phyloP scores from a whole-genome alignment of 495 filamentous ascomycete species.

The Bathelium albidoporum region DNA sequence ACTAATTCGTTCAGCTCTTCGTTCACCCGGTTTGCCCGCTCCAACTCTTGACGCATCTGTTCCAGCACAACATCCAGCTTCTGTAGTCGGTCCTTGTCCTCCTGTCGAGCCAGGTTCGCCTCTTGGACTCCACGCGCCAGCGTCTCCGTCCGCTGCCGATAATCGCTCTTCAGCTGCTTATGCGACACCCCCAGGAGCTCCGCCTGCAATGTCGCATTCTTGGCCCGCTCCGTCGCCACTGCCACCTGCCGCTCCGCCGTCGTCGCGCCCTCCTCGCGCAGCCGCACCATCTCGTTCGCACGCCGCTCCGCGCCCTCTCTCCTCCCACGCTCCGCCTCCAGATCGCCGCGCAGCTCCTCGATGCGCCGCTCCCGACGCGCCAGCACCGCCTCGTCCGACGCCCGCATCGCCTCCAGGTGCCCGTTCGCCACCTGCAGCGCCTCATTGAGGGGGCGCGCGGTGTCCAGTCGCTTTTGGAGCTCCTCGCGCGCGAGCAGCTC shows the following conservation, averaged over 20 bases:
- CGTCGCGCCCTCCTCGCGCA: conserved; percentile 14
- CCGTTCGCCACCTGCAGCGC: conserved; percentile 65
- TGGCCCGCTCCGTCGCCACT: conserved; percentile 15
- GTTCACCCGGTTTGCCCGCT: conserved; percentile 16
- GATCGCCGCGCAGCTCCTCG: conserved; percentile 22
- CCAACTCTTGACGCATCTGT: conserved; percentile 24
- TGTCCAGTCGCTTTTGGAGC: conserved; percentile 49
- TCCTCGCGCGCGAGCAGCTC: conserved; percentile 45
- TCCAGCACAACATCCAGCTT: conserved; percentile 21
- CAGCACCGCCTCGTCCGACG: conserved; percentile 14
- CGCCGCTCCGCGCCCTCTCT: conserved; percentile 13
- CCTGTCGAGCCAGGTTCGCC: conserved; percentile 10
- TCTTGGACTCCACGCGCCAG: conserved; percentile 15
- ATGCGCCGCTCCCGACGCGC: conserved; percentile 20
- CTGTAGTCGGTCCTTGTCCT: conserved; percentile 15
- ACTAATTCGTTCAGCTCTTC: conserved; percentile 14
- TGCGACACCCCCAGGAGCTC: conserved; percentile 23
- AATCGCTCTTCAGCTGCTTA: conserved; percentile 20
- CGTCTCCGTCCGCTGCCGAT: conserved; percentile 18
- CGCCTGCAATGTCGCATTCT: conserved; percentile 20
- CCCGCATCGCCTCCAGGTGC: conserved; percentile 41
- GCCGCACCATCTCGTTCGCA: conserved; percentile 11
- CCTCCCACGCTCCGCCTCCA: conserved; percentile 14
- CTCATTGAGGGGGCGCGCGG: conserved; percentile 60
- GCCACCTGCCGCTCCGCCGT: conserved; percentile 10